A percentile compares a stretch with the other conserved stretches of the same genome.
Evolutionary conservation across 768 basidiomycete species (phyloP).

Genomic region (Russula foetens): DNA sequence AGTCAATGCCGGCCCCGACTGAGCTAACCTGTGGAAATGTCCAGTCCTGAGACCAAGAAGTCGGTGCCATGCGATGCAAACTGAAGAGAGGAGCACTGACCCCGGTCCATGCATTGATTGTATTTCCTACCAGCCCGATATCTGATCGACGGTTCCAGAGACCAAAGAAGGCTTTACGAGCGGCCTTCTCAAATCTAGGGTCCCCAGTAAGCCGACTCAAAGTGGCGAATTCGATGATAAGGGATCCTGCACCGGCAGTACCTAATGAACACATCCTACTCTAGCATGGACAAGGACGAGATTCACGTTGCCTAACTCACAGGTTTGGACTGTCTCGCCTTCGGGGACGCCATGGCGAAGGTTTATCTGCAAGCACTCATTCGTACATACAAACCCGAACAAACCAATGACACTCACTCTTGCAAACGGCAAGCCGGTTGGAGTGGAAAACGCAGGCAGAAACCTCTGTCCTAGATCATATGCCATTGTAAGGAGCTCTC

Average conservation of each 20-base stretch:
- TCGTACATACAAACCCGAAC: background rate
- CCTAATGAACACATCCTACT: conserved; percentile 36
- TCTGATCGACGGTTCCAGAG: conserved; percentile 88
- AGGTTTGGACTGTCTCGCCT: conserved; percentile 79
- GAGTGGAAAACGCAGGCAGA: conserved; percentile 85
- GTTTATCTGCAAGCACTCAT: conserved; percentile 51
- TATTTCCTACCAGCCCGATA: conserved; percentile 83
- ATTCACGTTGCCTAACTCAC: conserved; percentile 37
- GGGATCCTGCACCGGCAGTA: conserved; percentile 86
- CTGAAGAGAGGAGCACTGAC: conserved; percentile 35
- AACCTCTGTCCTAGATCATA: conserved; percentile 80
- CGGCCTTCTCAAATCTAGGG: conserved; percentile 81
- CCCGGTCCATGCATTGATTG: conserved; percentile 72
- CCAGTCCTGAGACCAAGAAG: conserved; percentile 47
- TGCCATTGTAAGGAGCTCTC: conserved; percentile 73
- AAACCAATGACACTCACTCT: conserved; percentile 42
- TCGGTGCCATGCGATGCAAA: background rate
- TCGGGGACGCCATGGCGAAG: conserved; percentile 66
- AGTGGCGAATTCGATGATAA: conserved; percentile 92
- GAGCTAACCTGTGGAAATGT: conserved; percentile 64
- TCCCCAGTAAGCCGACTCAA: conserved; percentile 88
- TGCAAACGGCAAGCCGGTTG: conserved; percentile 88
- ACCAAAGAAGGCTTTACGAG: conserved; percentile 84
- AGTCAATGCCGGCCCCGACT: conserved; percentile 93
- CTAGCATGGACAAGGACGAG: background rate